A percentile compares a stretch with the other conserved stretches of the same genome.
phyloP scores from a whole-genome alignment of 2,329 filamentous ascomycete genomes.

The Hypoxylon sp. region DNA sequence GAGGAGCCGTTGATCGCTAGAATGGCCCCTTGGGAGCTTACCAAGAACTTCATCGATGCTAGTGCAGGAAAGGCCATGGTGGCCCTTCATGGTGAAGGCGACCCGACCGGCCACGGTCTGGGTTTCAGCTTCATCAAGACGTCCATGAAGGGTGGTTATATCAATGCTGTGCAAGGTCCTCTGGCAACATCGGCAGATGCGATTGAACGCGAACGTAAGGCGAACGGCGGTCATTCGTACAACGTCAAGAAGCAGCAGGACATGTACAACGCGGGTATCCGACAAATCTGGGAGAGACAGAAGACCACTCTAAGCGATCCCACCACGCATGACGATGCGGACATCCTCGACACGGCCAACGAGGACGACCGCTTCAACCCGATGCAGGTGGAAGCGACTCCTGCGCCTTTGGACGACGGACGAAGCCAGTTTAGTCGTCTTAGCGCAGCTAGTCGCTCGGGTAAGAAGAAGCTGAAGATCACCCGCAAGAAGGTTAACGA shows the following conservation, averaged over 20 bases:
- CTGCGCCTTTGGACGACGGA: conserved; percentile 75
- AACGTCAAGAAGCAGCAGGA: conserved; percentile 95
- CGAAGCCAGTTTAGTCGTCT: conserved; percentile 79
- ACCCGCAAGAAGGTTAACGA: conserved; percentile 70
- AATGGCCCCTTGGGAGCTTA: conserved; percentile 94
- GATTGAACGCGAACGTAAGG: conserved; percentile 85
- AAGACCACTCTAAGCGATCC: conserved; percentile 77
- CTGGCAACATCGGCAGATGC: conserved; percentile 78
- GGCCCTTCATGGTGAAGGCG: conserved; percentile 90
- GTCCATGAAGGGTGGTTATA: conserved; percentile 96
- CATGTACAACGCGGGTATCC: conserved; percentile 90
- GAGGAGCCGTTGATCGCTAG: conserved; percentile 83
- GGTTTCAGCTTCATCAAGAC: conserved; percentile 98
- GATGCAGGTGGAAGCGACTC: conserved; percentile 72
- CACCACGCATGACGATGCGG: conserved; percentile 71
- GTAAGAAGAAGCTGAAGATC: conserved; percentile 76
- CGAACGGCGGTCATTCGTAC: conserved; percentile 93
- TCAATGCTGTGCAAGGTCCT: conserved; percentile 78
- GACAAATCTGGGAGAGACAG: conserved; percentile 91
- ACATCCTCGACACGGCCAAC: conserved; percentile 65
- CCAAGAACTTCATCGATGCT: conserved; percentile 94
- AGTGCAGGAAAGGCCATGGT: conserved; percentile 97
- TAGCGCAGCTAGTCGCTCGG: conserved; percentile 71
- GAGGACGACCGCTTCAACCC: conserved; percentile 78
- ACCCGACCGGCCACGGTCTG: conserved; percentile 90